These are phyloP conservation scores for Cladophialophora bantiana DNA, from an alignment of 2,329 filamentous ascomycete species.

Conservation along the genomic window DNA sequence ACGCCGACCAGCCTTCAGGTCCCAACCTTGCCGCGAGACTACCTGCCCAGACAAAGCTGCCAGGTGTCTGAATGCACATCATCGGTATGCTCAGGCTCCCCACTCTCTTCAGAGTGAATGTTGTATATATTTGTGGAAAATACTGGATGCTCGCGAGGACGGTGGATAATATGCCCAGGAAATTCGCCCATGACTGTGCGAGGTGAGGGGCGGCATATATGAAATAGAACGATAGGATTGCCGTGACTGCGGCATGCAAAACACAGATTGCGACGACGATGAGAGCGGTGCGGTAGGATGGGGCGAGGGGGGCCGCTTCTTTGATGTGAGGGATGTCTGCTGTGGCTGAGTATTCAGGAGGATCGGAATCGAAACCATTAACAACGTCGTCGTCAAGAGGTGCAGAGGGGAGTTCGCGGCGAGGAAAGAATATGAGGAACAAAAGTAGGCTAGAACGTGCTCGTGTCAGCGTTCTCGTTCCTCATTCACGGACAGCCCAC, in stretches of 20 bases:
- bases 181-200: conserved; percentile 81
- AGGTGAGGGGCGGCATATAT: conserved; percentile 67
- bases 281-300: conserved; percentile 79
- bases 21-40: conserved; percentile 84
- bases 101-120: conserved; percentile 81
- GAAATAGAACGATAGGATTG: conserved; percentile 68
- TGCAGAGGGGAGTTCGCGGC: conserved; percentile 56
- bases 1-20: conserved; percentile 87
- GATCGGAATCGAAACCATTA: neutral
- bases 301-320: conserved; percentile 48
- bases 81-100: conserved; percentile 93
- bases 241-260: conserved; percentile 74
- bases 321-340: conserved; percentile 41
- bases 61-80: conserved; percentile 98
- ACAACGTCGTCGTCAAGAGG: conserved; percentile 49
- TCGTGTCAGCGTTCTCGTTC: conserved; percentile 9
- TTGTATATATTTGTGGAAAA: conserved; percentile 92
- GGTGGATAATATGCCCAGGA: conserved; percentile 80
- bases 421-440: conserved; percentile 93
- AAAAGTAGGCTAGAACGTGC: conserved; percentile 73
- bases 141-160: conserved; percentile 87
- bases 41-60: conserved; percentile 85
- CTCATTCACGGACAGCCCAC: neutral
- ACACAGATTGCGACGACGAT: conserved; percentile 75
- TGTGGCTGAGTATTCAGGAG: neutral